These are phyloP conservation scores for Auricularia auricula-judae DNA, from an alignment of 768 basidiomycete species.

Conservation along the genomic window DNA sequence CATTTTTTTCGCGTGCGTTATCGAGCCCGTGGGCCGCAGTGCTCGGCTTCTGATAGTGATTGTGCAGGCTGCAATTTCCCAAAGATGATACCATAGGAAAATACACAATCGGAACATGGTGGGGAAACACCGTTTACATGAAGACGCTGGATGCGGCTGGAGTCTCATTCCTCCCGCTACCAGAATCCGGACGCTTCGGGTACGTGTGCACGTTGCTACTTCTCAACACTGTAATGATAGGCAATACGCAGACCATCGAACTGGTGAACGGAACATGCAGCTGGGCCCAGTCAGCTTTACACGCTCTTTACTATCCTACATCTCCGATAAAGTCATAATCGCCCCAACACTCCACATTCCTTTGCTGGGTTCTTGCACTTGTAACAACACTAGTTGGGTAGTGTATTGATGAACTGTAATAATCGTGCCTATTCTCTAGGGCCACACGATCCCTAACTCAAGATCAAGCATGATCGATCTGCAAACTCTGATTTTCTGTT, in stretches of 20 bases:
- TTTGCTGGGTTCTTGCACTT: too few species aligned
- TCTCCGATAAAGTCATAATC: too few species aligned
- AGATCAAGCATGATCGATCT: background rate
- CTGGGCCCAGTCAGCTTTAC: too few species aligned
- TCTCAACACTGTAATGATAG: too few species aligned
- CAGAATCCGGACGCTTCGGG: background rate
- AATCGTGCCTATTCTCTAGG: too few species aligned
- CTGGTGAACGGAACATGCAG: too few species aligned
- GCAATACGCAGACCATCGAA: too few species aligned
- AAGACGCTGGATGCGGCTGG: background rate
- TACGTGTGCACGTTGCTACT: background rate
- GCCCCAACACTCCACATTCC: too few species aligned
- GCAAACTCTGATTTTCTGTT: background rate
- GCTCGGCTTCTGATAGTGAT: background rate
- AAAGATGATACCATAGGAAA: conserved; percentile 29
- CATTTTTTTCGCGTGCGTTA: conserved; percentile 20
- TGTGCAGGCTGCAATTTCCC: conserved; percentile 23
- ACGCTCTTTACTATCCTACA: too few species aligned
- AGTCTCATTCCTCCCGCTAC: background rate
- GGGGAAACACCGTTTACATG: conserved; percentile 25
- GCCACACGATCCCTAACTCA: too few species aligned
- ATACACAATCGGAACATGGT: conserved; percentile 27
- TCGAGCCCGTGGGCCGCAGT: background rate
- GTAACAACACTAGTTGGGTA: too few species aligned
- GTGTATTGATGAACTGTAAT: too few species aligned